These are phyloP conservation scores for Hirschioporus abietinus DNA, from an alignment of 768 basidiomycete species.

Conservation along the genomic window DNA sequence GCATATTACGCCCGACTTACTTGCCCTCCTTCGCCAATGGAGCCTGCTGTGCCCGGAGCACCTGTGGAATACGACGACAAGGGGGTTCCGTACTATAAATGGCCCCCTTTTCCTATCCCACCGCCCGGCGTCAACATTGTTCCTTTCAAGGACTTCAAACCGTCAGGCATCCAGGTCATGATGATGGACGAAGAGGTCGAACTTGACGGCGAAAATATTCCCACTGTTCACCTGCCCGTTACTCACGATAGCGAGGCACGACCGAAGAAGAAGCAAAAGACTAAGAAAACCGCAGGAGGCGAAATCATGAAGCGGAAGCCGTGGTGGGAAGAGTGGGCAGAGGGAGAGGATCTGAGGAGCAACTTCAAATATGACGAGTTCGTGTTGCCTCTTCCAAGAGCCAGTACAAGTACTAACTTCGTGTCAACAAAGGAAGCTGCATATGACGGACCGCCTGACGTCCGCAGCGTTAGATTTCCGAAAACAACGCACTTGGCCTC, in stretches of 20 bases:
- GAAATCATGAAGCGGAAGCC: slow-evolving; percentile 24
- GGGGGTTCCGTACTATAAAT: slow-evolving; percentile 25
- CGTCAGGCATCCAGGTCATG: slow-evolving; percentile 49
- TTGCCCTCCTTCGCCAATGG: background rate
- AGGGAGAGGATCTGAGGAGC: slow-evolving; percentile 46
- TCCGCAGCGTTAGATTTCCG: slow-evolving; percentile 58
- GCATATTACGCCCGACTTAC: background rate
- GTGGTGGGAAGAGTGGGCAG: slow-evolving; percentile 76
- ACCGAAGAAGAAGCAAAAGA: slow-evolving; percentile 52
- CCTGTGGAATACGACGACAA: slow-evolving; percentile 9
- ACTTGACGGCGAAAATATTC: slow-evolving; percentile 60
- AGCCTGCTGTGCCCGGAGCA: background rate
- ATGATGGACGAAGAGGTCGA: slow-evolving; percentile 43
- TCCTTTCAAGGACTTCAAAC: slow-evolving; percentile 53
- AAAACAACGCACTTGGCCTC: slow-evolving; percentile 33
- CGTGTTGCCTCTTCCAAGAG: slow-evolving; percentile 19
- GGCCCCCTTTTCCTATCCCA: slow-evolving; percentile 43
- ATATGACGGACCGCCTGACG: slow-evolving; percentile 49
- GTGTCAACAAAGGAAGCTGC: slow-evolving; percentile 30
- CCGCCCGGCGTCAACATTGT: slow-evolving; percentile 44
- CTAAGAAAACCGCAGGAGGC: slow-evolving; percentile 32
- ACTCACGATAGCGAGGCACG: slow-evolving; percentile 52
- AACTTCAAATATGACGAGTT: slow-evolving; percentile 46
- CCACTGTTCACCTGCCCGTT: slow-evolving; percentile 50
- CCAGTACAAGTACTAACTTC: slow-evolving; percentile 7